Evolutionary conservation across 352 stramenopile species (phyloP), one percentile per base, ranked within the genome.

Genomic region (Phytophthora boehmeriae): DNA sequence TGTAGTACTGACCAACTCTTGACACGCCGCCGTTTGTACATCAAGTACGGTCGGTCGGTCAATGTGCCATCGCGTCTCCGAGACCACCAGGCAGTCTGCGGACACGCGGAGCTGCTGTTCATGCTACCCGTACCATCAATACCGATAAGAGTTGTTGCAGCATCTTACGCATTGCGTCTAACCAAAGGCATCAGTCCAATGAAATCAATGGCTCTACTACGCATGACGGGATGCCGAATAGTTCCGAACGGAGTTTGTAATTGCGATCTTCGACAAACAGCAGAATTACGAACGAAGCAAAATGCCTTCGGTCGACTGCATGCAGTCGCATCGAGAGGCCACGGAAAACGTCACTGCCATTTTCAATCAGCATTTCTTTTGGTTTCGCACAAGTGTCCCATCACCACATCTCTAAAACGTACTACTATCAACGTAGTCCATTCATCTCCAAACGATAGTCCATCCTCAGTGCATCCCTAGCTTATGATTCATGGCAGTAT

Each of bases 331-430:
- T 30, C 25, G 25, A 36, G 51, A 38, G 43, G 1, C 23, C 35
- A 25, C 39, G 17, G 4, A 17, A 47, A 49, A 11, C 19, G 19
- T 25, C 25, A 20, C 6, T 20, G 8, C 22, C 17, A 30, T 14
- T 57, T 8, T 54, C 53, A 63, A 54, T 68, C 53, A 51, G 16
- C 52, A 68, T 63, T 63, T 68, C 22, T 23, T 35, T 63, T 32
- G 54, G 46, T 17, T 48, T 20, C 45, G 27, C 38, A 3, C 59
- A 53, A 56, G 38, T 50, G 51, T 13, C 36, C 25, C 16, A 35
- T 57, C n/a, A n/a, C 3, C 27, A 19, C 28, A 6, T 30, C 16
- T 16, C 25, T 36, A 20, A n/a, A 34, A 48, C 39, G 27, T 16
- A 20, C 36, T 5, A 36, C 52, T n/a, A n/a, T 19, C 10, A 13